Percentiles rank a stretch among this genome's conserved stretches.
phyloP scores from a whole-genome alignment of 179 eudicot genomes.

The Vitellaria paradoxa region DNA sequence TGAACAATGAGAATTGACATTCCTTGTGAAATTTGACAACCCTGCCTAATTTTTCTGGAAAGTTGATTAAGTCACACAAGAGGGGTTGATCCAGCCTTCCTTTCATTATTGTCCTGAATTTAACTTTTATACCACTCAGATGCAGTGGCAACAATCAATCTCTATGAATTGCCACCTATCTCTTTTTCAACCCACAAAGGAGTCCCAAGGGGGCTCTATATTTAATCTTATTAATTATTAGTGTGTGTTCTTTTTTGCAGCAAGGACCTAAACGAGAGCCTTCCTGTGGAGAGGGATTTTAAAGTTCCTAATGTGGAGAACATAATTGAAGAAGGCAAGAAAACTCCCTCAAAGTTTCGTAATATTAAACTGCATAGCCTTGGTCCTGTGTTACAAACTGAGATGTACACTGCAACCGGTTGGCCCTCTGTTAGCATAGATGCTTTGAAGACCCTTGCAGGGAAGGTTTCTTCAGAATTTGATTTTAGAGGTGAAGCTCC shows the following conservation, averaged over 20 bases:
- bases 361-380: constrained; percentile 57
- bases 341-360: constrained; percentile 60
- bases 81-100: neutral
- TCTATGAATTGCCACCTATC: neutral
- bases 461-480: constrained; percentile 88
- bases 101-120: neutral
- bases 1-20: neutral
- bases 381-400: constrained; percentile 44
- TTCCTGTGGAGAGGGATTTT: constrained; percentile 62
- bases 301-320: constrained; percentile 72
- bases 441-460: constrained; percentile 78
- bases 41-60: neutral
- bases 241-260: constrained; percentile 34
- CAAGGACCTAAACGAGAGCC: constrained; percentile 52
- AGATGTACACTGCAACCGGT: constrained; percentile 74
- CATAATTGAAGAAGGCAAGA: constrained; percentile 90
- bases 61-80: neutral
- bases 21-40: neutral
- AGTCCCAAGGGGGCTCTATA: neutral
- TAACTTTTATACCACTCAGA: neutral
- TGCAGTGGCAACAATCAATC: neutral
- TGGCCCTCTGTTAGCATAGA: constrained; percentile 96
- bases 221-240: neutral
- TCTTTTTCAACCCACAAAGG: neutral
- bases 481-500: constrained; percentile 48